Conservation (phyloP, 768 basidiomycete species). For the Kwoniella newhampshirensis region DNA sequence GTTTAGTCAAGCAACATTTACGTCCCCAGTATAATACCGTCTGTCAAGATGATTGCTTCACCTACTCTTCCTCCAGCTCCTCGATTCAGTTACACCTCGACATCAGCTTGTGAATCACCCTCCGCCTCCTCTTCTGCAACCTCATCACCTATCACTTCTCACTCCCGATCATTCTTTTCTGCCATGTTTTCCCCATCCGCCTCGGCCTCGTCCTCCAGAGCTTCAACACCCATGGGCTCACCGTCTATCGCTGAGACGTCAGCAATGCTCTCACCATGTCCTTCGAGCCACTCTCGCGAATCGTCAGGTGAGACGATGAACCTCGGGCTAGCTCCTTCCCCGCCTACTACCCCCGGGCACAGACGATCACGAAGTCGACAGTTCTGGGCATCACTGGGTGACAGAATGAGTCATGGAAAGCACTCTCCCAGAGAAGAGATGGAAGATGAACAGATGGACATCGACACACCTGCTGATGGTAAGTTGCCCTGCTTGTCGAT, state of each 20-base stretch:
- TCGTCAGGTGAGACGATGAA: conserved; percentile 7
- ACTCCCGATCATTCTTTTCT: conserved; percentile 6
- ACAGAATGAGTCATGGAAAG: conserved; percentile 17
- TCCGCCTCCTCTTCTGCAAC: background rate
- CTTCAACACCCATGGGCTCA: conserved; percentile 6
- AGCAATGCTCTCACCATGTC: conserved; percentile 8
- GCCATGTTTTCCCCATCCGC: conserved; percentile 15
- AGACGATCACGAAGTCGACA: conserved; percentile 26
- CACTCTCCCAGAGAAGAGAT: conserved; percentile 13
- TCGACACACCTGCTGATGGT: conserved; percentile 21
- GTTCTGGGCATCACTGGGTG: conserved; percentile 23
- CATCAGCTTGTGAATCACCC: background rate
- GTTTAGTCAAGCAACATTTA: no score
- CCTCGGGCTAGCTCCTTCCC: background rate
- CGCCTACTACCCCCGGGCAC: conserved; percentile 1
- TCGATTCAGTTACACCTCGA: background rate
- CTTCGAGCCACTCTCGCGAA: conserved; percentile 10
- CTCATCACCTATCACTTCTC: background rate
- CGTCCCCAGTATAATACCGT: background rate
- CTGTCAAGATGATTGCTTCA: background rate
- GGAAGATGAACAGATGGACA: conserved; percentile 27
- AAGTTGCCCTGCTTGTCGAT: conserved; percentile 7
- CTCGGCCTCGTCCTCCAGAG: conserved; percentile 13
- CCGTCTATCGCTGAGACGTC: conserved; percentile 4
- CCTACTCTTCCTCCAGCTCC: background rate